Evolutionary conservation across 2,329 filamentous ascomycete genomes (phyloP), one percentile per base, ranked within the genome.

Genomic region (Purpureocillium lavendulum): DNA sequence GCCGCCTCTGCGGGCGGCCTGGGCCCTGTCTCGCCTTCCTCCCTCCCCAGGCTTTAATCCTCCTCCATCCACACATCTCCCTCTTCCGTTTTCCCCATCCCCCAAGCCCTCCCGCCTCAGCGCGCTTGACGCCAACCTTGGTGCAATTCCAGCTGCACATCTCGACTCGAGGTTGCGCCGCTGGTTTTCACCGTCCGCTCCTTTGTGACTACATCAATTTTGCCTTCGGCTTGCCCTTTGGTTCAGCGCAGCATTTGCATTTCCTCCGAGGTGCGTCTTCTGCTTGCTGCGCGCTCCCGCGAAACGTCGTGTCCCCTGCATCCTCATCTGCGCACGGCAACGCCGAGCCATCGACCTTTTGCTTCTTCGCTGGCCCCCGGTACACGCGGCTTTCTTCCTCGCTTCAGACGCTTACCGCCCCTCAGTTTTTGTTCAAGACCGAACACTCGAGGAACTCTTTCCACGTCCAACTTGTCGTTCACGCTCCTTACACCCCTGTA

Each of bases 111-210:
- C 38, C 40, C 39, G 33, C 40, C 40, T 32, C 37, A 17, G 34
- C 44, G 40, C 44, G 41, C 44, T 38, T 39, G 34, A 30, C 39
- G 36, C 35, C 40, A 46, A 40, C 45, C 45, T 35, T 76, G 73
- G 73, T 67, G 62, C 73, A 67, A 73, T 73, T 72, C 73, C 71
- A 67, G 71, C 57, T 58, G 69, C 68, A 65, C 57, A 64, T 66
- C 65, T 66, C 50, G 54, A 59, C 58, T 43, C 50, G 59, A 61
- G 67, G 67, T 71, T 66, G 61, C 64, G 61, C 71, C 64, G 61
- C 71, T 77, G 74, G 73, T 71, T 62, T 75, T 62, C 70, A 57
- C 73, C 72, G 73, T 77, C 73, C 73, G 65, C 70, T 77, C 73
- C 67, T 73, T 64, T 62, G 48, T 49, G 48, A 38, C 34, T 32